These are phyloP conservation scores for Phoma sp. DNA, from an alignment of 2,329 filamentous ascomycete genomes.

Conservation along the genomic window DNA sequence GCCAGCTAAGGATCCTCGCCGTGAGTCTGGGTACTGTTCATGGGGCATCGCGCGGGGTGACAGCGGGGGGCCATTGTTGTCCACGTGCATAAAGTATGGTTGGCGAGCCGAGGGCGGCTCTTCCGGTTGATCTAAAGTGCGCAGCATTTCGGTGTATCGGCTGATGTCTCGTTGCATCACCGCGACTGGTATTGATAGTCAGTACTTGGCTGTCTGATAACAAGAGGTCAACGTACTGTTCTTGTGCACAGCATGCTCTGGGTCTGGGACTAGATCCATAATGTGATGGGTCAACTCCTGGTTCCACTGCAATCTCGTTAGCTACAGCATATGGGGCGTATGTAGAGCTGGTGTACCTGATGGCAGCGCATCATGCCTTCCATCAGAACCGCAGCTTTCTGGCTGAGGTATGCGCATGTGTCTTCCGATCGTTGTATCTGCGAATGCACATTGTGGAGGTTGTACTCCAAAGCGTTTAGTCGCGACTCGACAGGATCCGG, in stretches of 20 bases:
- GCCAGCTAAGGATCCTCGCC: conserved; percentile 69
- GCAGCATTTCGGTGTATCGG: conserved; percentile 66
- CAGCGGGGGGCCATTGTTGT: conserved; percentile 70
- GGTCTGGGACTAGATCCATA: conserved; percentile 74
- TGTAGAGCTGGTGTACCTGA: conserved; percentile 58
- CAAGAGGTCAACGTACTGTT: conserved; percentile 69
- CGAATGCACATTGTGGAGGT: conserved; percentile 78
- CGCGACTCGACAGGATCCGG: conserved; percentile 80
- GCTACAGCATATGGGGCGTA: conserved; percentile 26
- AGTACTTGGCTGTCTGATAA: conserved; percentile 32
- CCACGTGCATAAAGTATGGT: conserved; percentile 53
- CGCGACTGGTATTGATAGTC: conserved; percentile 45
- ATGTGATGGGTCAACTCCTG: conserved; percentile 82
- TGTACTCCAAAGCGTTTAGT: conserved; percentile 78
- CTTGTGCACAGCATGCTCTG: conserved; percentile 78
- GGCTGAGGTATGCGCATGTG: conserved; percentile 76
- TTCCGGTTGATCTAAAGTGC: conserved; percentile 65
- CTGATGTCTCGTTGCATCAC: conserved; percentile 69
- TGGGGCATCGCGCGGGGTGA: conserved; percentile 88
- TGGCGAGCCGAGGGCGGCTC: conserved; percentile 68
- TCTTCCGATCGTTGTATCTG: conserved; percentile 86
- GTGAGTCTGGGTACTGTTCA: conserved; percentile 70
- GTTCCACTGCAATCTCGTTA: conserved; percentile 68
- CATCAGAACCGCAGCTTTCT: conserved; percentile 81
- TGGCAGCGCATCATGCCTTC: conserved; percentile 80